phyloP scores from a whole-genome alignment of 148 eudicot species.

The Rhododendron griersonianum region DNA sequence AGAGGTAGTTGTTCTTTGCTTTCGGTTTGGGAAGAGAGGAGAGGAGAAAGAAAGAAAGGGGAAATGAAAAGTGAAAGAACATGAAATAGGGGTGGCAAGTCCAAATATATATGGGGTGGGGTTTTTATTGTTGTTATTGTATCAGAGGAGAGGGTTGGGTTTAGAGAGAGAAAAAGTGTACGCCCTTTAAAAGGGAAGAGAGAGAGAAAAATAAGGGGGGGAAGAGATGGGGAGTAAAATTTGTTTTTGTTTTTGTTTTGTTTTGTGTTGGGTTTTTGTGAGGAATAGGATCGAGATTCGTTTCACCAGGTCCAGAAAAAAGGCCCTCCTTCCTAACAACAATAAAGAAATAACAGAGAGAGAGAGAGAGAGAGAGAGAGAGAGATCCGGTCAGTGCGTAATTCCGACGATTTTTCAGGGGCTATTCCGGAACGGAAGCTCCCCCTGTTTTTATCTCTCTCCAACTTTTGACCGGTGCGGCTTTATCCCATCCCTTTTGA shows the following conservation, averaged over 20 bases:
- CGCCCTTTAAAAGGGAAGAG: not conserved
- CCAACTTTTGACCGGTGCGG: not conserved
- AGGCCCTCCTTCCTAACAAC: constrained; percentile 4
- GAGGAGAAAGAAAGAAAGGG: not conserved
- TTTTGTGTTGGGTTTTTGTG: constrained; percentile 9
- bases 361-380: not conserved
- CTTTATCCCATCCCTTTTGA: not conserved
- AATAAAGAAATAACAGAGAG: not conserved
- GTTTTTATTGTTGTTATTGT: constrained; percentile 16
- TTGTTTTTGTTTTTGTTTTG: not conserved
- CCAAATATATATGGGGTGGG: constrained; percentile 14
- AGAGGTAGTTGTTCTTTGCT: not conserved
- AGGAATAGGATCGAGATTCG: not conserved
- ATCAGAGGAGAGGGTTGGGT: constrained; percentile 20
- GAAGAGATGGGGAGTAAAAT: constrained; percentile 1
- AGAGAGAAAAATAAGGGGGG: not conserved
- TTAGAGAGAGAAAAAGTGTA: constrained; percentile 16
- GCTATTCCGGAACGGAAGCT: constrained; percentile 19
- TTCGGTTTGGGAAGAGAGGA: not conserved
- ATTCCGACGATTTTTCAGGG: constrained; percentile 17
- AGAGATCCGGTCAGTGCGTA: constrained; percentile 12
- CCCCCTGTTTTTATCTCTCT: not conserved
- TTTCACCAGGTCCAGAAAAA: not conserved
- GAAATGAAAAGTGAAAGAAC: not conserved
- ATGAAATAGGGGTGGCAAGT: constrained; percentile 20